Evolutionary conservation across 2,329 filamentous ascomycete genomes (phyloP).

Genomic region (Tolypocladium amazonense): DNA sequence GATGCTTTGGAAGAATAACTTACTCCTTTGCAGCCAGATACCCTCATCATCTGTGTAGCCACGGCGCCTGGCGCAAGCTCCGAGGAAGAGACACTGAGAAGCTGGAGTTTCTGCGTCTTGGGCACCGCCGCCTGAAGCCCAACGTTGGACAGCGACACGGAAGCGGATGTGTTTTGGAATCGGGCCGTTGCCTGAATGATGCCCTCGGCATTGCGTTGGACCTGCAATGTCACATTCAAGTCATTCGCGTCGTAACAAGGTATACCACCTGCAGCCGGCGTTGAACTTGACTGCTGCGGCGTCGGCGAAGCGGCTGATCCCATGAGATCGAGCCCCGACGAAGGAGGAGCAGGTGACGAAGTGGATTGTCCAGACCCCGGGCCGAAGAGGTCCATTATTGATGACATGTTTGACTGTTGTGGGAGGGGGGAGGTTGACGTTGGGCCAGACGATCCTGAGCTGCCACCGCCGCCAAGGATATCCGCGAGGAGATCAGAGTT

Average conservation of each 20-base stretch:
- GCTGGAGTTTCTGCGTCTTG: conserved; percentile 87
- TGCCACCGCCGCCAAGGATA: conserved; percentile 75
- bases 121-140: conserved; percentile 91
- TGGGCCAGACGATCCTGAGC: conserved; percentile 26
- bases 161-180: conserved; percentile 68
- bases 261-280: conserved; percentile 42
- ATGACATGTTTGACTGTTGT: conserved; percentile 46
- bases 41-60: conserved; percentile 83
- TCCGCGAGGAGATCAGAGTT: conserved; percentile 85
- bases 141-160: conserved; percentile 58
- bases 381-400: conserved; percentile 87
- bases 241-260: conserved; percentile 81
- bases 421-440: conserved; percentile 33
- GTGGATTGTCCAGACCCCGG: conserved; percentile 28
- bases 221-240: conserved; percentile 67
- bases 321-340: conserved; percentile 39
- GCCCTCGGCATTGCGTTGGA: conserved; percentile 73
- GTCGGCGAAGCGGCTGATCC: conserved; percentile 38
- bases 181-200: conserved; percentile 72
- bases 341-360: conserved; percentile 23
- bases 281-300: conserved; percentile 24
- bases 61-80: conserved; percentile 70
- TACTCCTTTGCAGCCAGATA: conserved; percentile 79
- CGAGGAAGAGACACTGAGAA: conserved; percentile 77
- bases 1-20: conserved; percentile 30